phyloP scores from a whole-genome alignment of 1,284 basidiomycete genomes.

The Sporisorium graminicola region DNA sequence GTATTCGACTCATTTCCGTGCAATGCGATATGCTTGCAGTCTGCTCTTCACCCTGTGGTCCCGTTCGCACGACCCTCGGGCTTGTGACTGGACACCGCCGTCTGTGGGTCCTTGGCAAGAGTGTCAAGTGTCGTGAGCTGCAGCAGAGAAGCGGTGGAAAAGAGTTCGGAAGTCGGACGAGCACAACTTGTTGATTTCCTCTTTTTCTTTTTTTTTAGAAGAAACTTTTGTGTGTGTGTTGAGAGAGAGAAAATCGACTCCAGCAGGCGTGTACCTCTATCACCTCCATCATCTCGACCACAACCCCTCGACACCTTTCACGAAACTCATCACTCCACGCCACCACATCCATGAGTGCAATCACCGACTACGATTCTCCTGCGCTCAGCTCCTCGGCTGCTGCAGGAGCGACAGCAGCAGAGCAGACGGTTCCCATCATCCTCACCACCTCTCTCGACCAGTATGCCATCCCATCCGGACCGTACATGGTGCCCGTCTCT shows the following conservation, averaged over 20 bases:
- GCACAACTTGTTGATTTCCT: not conserved
- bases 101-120: not conserved
- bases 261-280: too few species aligned
- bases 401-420: not conserved
- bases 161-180: conserved; percentile 33
- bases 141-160: not conserved
- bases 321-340: not conserved
- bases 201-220: conserved; percentile 12
- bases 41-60: not conserved
- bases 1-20: not conserved
- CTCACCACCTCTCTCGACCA: conserved; percentile 65
- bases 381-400: conserved; percentile 4
- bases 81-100: not conserved
- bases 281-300: conserved; percentile 10
- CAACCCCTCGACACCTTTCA: not conserved
- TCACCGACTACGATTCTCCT: conserved; percentile 29
- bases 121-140: conserved; percentile 3
- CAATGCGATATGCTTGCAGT: not conserved
- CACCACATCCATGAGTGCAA: conserved; percentile 16
- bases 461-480: conserved; percentile 87
- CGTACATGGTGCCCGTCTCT: conserved; percentile 90
- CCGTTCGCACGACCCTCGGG: not conserved
- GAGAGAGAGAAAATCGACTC: conserved; percentile 8
- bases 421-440: conserved; percentile 53
- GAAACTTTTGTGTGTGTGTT: conserved; percentile 34